Evolutionary conservation across 768 basidiomycete genomes (phyloP).

Genomic region (Suillus occidentalis): DNA sequence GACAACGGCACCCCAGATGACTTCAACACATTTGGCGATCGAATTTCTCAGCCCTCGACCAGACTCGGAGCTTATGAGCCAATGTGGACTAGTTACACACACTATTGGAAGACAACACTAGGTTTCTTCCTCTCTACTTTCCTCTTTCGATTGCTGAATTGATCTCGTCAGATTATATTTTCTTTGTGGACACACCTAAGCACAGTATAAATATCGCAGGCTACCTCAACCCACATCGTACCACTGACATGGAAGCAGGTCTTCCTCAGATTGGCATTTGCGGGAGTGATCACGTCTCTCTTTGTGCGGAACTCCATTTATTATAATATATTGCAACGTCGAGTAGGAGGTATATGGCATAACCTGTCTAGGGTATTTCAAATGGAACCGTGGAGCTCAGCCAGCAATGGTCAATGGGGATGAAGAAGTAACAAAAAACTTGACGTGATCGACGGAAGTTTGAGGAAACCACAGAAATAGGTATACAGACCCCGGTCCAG

Average conservation of each 20-base stretch:
- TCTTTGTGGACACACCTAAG: conserved; percentile 55
- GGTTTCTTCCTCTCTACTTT: conserved; percentile 43
- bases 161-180: conserved; percentile 76
- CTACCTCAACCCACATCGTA: conserved; percentile 61
- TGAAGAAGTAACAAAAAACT: conserved; percentile 3
- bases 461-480: neutral
- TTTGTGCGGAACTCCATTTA: conserved; percentile 61
- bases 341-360: conserved; percentile 9
- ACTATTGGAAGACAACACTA: conserved; percentile 80
- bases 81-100: conserved; percentile 85
- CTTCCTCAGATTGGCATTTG: conserved; percentile 79
- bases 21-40: conserved; percentile 50
- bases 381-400: neutral
- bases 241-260: conserved; percentile 62
- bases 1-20: conserved; percentile 13
- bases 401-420: conserved; percentile 9
- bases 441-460: neutral
- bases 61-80: conserved; percentile 69
- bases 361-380: conserved; percentile 11
- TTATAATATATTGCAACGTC: conserved; percentile 10
- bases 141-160: conserved; percentile 10
- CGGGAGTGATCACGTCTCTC: conserved; percentile 85
- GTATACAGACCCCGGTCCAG: neutral
- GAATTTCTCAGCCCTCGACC: conserved; percentile 39
- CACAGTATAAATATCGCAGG: conserved; percentile 41